Conservation (phyloP, 1,284 basidiomycete genomes). For the Heterobasidion occidentale region DNA sequence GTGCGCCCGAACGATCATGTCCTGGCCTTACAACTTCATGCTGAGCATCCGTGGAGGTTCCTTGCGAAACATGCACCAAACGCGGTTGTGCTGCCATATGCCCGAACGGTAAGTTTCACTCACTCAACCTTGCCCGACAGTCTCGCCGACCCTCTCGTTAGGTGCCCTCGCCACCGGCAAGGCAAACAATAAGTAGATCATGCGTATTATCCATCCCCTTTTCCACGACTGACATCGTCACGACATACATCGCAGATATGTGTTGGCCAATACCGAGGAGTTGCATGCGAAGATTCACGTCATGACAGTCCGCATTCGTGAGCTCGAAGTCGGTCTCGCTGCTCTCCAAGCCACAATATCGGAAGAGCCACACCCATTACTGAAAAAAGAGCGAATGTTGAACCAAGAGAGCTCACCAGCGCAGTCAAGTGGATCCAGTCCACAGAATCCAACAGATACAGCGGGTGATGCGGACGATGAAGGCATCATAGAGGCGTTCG, state of each 20-base stretch:
- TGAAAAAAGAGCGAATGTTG: slow-evolving; percentile 20
- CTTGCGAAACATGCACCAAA: slow-evolving; percentile 64
- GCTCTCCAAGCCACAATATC: slow-evolving; percentile 39
- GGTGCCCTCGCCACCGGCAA: slow-evolving; percentile 52
- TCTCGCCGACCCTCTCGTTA: slow-evolving; percentile 12
- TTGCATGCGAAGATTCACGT: slow-evolving; percentile 55
- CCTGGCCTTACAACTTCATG: background rate
- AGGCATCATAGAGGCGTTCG: slow-evolving; percentile 45
- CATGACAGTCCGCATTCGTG: slow-evolving; percentile 43
- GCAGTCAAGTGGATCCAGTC: slow-evolving; percentile 1
- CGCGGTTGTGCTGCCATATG: slow-evolving; percentile 65
- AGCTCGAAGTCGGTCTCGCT: slow-evolving; percentile 50
- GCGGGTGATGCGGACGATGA: slow-evolving; percentile 26
- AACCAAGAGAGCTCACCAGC: slow-evolving; percentile 6
- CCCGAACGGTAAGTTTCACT: slow-evolving; percentile 44
- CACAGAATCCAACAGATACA: background rate
- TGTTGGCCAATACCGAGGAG: slow-evolving; percentile 59
- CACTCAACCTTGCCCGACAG: background rate
- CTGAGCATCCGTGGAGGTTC: slow-evolving; percentile 33
- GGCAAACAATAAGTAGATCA: slow-evolving; percentile 25
- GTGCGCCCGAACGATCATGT: slow-evolving; percentile 22
- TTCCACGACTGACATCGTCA: background rate
- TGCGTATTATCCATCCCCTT: background rate
- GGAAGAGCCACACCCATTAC: slow-evolving; percentile 36
- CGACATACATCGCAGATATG: slow-evolving; percentile 28